These are phyloP conservation scores for Vanrija sp. DNA, from an alignment of 1,284 basidiomycete genomes.

Conservation along the genomic window DNA sequence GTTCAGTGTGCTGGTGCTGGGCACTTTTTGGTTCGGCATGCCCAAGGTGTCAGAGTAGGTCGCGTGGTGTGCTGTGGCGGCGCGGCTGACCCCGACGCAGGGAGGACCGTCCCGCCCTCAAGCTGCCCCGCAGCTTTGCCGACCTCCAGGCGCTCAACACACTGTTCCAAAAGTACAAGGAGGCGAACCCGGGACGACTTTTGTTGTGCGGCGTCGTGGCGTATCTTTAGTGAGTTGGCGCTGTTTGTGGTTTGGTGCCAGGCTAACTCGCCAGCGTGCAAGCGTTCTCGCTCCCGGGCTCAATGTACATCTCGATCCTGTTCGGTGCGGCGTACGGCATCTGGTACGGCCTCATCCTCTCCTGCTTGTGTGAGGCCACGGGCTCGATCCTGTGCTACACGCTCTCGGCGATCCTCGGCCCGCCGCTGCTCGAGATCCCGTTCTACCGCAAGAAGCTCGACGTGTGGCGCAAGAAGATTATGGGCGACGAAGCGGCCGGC, in stretches of 20 bases:
- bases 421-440: slow-evolving; percentile 77
- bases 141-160: slow-evolving; percentile 75
- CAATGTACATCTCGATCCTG: slow-evolving; percentile 96
- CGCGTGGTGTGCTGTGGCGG: neutral
- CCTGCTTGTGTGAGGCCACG: slow-evolving; percentile 83
- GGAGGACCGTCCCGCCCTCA: slow-evolving; percentile 66
- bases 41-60: slow-evolving; percentile 73
- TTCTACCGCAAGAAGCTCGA: slow-evolving; percentile 58
- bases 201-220: slow-evolving; percentile 77
- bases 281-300: slow-evolving; percentile 92
- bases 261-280: slow-evolving; percentile 63
- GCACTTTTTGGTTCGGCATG: slow-evolving; percentile 70
- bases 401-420: slow-evolving; percentile 82
- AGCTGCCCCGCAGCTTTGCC: slow-evolving; percentile 75
- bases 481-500: slow-evolving; percentile 46
- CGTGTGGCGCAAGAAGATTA: slow-evolving; percentile 47
- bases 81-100: slow-evolving; percentile 49
- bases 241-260: too few relatives aligned
- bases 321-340: slow-evolving; percentile 96
- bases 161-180: slow-evolving; percentile 81
- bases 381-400: slow-evolving; percentile 91
- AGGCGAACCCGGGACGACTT: slow-evolving; percentile 75
- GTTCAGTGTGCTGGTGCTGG: slow-evolving; percentile 65
- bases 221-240: slow-evolving; percentile 76
- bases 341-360: slow-evolving; percentile 79